Evolutionary conservation across 129 eudicot genomes (phyloP), one percentile per base, ranked within the genome.

Genomic region (Flaveria sonorensis): DNA sequence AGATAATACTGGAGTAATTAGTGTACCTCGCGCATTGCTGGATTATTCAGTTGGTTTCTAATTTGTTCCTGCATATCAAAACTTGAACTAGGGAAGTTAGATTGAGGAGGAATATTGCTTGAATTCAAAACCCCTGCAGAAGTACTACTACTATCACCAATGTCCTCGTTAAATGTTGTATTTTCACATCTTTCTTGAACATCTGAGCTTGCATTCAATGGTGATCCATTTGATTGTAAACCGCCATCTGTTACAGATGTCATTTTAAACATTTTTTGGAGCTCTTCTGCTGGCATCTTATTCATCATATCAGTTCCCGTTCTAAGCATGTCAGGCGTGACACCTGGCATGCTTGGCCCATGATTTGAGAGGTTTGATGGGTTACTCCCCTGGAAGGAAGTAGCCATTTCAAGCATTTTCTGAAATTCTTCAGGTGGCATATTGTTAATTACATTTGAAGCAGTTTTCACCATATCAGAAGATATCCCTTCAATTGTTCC

Each of bases 401-500:
- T 84, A 62, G 96, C 98, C 83, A 93, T 68, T 47, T 91, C 82
- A 57, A 93, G 64, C 93, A 93, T 93, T 65, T 79, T 89, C 72
- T 93, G 90, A 47, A 93, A 93, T 73, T 93, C 98, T 51, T 87
- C 93, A 16, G 93, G 97, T 19, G 98, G 79, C 98, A 93, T 93
- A 55, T 83, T 90, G 66, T 91, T 82, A 50, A 94, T 87, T 68
- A 89, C 50, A 72, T 76, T 78, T 65, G 98, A 82, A 51, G 97
- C 96, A 16, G 90, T 83, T 83, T 86, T 94, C 76, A 94, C 70
- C 98, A 91, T 89, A 60, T 91, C 98, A 53, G 93, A 81, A 73
- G 97, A 82, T 48, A 94, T 40, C 32, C 80, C 89, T 43, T 85
- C 97, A 46, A 72, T 71, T 45, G 82, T 86, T 53, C 89, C 98